Base-by-base conservation (phyloP, 192 early-diverging fungal genomes). In the Podila clonocystis region DNA sequence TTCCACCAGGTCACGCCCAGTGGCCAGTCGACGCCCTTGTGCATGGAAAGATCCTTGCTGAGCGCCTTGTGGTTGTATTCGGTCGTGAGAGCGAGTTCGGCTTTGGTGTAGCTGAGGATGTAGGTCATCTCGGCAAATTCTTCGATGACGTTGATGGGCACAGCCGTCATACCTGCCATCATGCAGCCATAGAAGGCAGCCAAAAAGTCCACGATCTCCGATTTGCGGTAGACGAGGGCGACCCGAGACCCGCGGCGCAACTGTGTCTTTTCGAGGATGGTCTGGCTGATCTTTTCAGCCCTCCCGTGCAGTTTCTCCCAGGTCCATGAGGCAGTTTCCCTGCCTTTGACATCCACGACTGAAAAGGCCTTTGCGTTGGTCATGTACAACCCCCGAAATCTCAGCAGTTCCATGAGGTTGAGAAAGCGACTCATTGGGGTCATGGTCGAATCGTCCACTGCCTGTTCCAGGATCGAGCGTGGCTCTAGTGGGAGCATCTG, bases 181-280 rank as follows among this genome's bases (percentile, higher is more conserved):
- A 95, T 91, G 74, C 94, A 94, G n/a, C 92, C 94, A 69, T 90
- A 92, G 58, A 96, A 72, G 12, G 93, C 91, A 9, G 89, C 91
- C n/a, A 95, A 73, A 73, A 92, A 95, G n/a, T 96, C 95, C 58
- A 94, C 72, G 45, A 93, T 87, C 73, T 96, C 95, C 41, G 87
- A 87, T 74, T 94, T 95, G 49, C 92, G 88, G 80, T 93, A 96
- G 30, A 96, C 86, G 24, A 96, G 82, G 3, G 93, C 94, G 4
- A 95, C 90, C 7, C 90, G 85, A 57, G 91, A 91, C 9, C 94
- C 94, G 17, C 84, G 74, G n/a, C 67, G 70, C 29, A 94, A 52
- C 28, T 85, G 85, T 65, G 86, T 82, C 64, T 90, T 89, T 58
- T 92, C 88, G 36, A 85, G 87, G 58, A 96, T 88, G 28, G 89